A percentile compares a stretch with the other conserved stretches of the same genome.
Evolutionary conservation across 306 rosid species (phyloP).

Genomic region (Sicyos baderoa): DNA sequence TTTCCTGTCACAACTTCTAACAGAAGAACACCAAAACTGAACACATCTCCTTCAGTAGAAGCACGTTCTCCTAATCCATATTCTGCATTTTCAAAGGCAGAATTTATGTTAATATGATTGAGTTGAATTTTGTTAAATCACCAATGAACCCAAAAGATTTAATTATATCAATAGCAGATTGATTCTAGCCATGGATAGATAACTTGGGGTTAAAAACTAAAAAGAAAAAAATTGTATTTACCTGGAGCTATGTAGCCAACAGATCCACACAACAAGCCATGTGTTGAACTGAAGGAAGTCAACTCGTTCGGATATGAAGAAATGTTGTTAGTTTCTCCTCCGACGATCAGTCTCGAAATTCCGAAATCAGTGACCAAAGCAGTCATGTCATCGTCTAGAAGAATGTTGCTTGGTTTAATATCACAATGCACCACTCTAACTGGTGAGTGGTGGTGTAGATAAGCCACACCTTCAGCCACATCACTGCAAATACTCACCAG

Average conservation of each 20-base stretch:
- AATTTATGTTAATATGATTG: background rate
- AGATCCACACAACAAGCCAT: slow-evolving; percentile 73
- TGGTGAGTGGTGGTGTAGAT: slow-evolving; percentile 79
- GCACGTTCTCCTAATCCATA: slow-evolving; percentile 76
- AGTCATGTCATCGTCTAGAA: slow-evolving; percentile 73
- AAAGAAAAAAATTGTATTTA: slow-evolving; percentile 15
- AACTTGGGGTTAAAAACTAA: background rate
- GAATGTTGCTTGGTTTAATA: slow-evolving; percentile 89
- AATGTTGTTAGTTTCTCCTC: slow-evolving; percentile 22
- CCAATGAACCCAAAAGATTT: too few relatives aligned
- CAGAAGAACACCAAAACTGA: slow-evolving; percentile 69
- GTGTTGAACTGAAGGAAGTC: slow-evolving; percentile 50
- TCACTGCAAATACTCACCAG: slow-evolving; percentile 68
- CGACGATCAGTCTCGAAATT: slow-evolving; percentile 57
- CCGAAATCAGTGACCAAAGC: slow-evolving; percentile 92
- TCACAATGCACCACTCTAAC: slow-evolving; percentile 79
- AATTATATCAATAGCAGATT: background rate
- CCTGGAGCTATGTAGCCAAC: slow-evolving; percentile 95
- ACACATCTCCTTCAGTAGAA: slow-evolving; percentile 76
- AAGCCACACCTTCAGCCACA: slow-evolving; percentile 85
- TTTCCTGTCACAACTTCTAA: slow-evolving; percentile 66
- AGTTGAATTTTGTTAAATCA: too few relatives aligned
- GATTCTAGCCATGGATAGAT: background rate
- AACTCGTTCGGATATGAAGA: slow-evolving; percentile 26
- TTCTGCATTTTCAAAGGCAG: slow-evolving; percentile 32